phyloP scores from a whole-genome alignment of 495 filamentous ascomycete genomes.

The Cryomyces minteri region DNA sequence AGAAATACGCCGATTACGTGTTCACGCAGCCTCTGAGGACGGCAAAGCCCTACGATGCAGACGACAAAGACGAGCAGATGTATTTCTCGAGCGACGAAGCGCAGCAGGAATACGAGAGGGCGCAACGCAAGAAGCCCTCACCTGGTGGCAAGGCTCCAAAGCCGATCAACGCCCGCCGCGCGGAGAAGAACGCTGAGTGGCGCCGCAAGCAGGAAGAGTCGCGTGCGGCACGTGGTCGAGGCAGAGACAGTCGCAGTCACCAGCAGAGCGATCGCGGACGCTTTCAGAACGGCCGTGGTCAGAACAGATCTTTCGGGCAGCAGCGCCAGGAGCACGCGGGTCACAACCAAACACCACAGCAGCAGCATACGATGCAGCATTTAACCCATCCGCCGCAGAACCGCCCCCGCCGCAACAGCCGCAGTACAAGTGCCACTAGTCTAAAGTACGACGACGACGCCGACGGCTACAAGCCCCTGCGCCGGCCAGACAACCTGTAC shows the following conservation, averaged over 20 bases:
- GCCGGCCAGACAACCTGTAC: constrained; percentile 11
- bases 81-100: constrained; percentile 96
- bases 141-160: too few relatives aligned
- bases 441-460: constrained; percentile 13
- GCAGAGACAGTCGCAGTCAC: too few relatives aligned
- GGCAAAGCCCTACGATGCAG: constrained; percentile 76
- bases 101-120: constrained; percentile 60
- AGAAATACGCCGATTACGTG: constrained; percentile 54
- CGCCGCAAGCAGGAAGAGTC: constrained; percentile 13
- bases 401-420: not conserved
- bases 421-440: not conserved
- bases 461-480: constrained; percentile 13
- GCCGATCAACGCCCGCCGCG: constrained; percentile 19
- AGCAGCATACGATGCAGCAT: constrained; percentile 11
- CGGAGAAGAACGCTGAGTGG: constrained; percentile 30
- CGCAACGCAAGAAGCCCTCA: constrained; percentile 1
- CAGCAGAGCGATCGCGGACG: too few relatives aligned
- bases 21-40: constrained; percentile 65
- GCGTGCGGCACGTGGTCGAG: too few relatives aligned
- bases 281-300: constrained; percentile 11
- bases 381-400: not conserved
- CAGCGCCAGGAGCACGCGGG: constrained; percentile 13
- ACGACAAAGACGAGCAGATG: constrained; percentile 82
- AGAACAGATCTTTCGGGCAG: constrained; percentile 12
- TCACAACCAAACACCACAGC: constrained; percentile 15